Base-by-base conservation (phyloP, 768 basidiomycete species). In the Inosperma sp. region DNA sequence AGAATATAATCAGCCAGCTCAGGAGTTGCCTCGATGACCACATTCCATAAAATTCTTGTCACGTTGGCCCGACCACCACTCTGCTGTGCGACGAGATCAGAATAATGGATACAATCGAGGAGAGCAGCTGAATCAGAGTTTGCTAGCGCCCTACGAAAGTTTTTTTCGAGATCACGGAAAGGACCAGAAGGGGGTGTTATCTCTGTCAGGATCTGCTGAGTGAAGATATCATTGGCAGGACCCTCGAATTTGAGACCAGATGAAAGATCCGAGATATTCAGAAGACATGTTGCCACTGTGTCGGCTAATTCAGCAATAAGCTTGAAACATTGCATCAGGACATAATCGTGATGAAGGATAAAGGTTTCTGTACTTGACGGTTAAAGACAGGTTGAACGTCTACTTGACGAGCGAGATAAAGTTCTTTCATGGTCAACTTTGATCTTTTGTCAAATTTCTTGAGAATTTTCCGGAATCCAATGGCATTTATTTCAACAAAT, bases 381-480 rank as follows among this genome's bases (percentile, higher is more conserved):
- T 97, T 94, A 71, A 97, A 97, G 35, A 94, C 93, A 1, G 94
- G 96, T 60, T 98, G 96, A n/a, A 98, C 89, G 58, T 99, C 96
- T 2, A 99, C 94, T 65, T 98, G 96, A 25, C 96, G 83, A 39
- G 90, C 82, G 16, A 99, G 81, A 68, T 98, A 98, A 4, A 98
- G 77, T 62, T 99, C 96, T 64, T 93, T 97, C n/a, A 90, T 98
- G 17, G 86, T 83, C 2, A 90, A 93, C 35, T 85, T 96, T 30
- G 93, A 93, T 40, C 92, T 81, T 69, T 98, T 99, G 70, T 98
- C 96, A 79, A 92, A 99, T 66, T 99, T 99, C 65, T 99, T 98
- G 54, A 97, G 69, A 41, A 98, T 97, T 67, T 98, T 98, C 37
- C 94, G 82, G 66, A 98, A 98, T 3, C 93, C 96, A 8, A 85